Evolutionary conservation across 768 basidiomycete species (phyloP), one percentile per base, ranked within the genome.

Genomic region (Calvatia gigantea): DNA sequence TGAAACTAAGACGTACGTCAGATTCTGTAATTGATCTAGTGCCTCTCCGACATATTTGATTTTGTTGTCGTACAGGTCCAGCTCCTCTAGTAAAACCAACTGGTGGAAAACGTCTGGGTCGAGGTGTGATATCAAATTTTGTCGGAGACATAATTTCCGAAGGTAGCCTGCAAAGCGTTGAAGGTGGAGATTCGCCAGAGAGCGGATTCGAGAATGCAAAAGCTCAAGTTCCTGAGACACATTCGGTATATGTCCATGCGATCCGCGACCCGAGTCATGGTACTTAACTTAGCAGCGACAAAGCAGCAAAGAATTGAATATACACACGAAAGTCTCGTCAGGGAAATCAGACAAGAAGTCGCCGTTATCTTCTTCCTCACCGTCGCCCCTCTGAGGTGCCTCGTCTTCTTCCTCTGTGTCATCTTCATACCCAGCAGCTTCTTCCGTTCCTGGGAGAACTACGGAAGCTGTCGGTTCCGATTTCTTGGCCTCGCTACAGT

Each of bases 11-110:
- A 71, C 84, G 62, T 67, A 91, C 90, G 62, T 74, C 49, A 93
- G 75, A 29, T 77, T 76, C 4, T 69, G 67, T 39, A 85, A 64
- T 31, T 74, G 74, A 57, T 86, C 77, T 51, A 98, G 64, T 0
- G 89, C 86, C 58, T 83, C 74, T 0, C 82, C 88, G 17, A 91
- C 68, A 47, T 74, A 71, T 71, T 91, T 95, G 60, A 99, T 69
- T 68, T 92, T 87, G 74, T 99, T 99, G 69, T 99, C 97, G 67
- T 98, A 99, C 59, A 98, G 63, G 71, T 99, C 97, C 56, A 98
- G 70, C 60, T 98, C 97, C 65, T 94, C 90, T 32, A 99, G 71
- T 42, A 82, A 76, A 11, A 67, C 78, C 54, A 98, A 69, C 29
- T 78, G 72, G 28, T 75, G 73, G 62, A 96, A 92, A 8, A 86